Evolutionary conservation across 768 basidiomycete species (phyloP).

Genomic region (Termitomyces sp.): DNA sequence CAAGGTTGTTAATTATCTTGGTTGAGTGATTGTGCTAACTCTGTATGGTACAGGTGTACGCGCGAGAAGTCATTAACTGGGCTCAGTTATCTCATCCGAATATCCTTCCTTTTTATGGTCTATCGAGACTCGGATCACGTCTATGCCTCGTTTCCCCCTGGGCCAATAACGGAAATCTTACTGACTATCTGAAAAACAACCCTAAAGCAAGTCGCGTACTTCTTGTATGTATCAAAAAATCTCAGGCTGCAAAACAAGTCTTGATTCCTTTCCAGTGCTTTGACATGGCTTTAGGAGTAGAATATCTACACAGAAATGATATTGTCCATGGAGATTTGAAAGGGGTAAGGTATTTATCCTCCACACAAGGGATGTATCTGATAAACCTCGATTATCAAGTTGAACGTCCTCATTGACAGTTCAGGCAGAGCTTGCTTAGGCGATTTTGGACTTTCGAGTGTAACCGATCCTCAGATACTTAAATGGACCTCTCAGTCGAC

Average conservation of each 20-base stretch:
- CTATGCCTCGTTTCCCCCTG: slow-evolving; percentile 28
- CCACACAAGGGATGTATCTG: background rate
- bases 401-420: slow-evolving; percentile 14
- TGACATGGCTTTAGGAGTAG: slow-evolving; percentile 21
- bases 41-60: slow-evolving; percentile 6
- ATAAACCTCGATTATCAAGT: background rate
- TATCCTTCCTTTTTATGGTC: slow-evolving; percentile 24
- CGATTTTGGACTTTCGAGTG: slow-evolving; percentile 17
- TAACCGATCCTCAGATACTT: slow-evolving; percentile 8
- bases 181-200: slow-evolving; percentile 20
- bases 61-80: slow-evolving; percentile 17
- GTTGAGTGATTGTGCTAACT: background rate
- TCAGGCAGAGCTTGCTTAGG: slow-evolving; percentile 15
- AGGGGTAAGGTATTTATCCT: slow-evolving; percentile 12
- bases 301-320: slow-evolving; percentile 19
- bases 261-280: slow-evolving; percentile 2
- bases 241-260: too few relatives aligned
- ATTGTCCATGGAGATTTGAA: slow-evolving; percentile 28
- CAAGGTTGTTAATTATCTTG: slow-evolving; percentile 2
- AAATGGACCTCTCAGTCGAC: slow-evolving; percentile 12
- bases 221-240: slow-evolving; percentile 21
- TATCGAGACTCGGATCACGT: slow-evolving; percentile 15
- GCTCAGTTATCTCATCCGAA: slow-evolving; percentile 25
- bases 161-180: slow-evolving; percentile 20
- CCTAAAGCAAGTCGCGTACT: slow-evolving; percentile 17